A percentile compares a stretch with the other conserved stretches of the same genome.
Evolutionary conservation across 371 early-diverging fungal genomes (phyloP).

Genomic region (Mortierella sp.): DNA sequence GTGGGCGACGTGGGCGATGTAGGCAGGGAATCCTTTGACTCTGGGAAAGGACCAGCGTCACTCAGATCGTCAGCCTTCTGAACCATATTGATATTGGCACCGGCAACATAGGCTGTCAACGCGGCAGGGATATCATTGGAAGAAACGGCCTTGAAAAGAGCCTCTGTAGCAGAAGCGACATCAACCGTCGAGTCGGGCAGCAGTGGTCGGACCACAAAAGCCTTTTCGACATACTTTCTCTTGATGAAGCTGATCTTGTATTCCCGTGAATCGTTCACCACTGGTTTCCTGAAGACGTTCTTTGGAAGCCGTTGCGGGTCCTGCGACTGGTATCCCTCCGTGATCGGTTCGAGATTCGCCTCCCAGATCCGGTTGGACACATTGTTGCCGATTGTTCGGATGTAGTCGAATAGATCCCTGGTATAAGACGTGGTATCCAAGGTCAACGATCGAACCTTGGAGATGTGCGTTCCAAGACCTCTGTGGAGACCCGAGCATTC

Average conservation of each 20-base stretch:
- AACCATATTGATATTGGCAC: conserved; percentile 34
- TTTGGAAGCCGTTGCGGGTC: conserved; percentile 1
- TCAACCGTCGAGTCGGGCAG: background rate
- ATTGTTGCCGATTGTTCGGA: conserved; percentile 68
- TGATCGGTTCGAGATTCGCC: conserved; percentile 34
- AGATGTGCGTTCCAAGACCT: conserved; percentile 93
- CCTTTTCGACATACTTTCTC: conserved; percentile 60
- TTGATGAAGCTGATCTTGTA: conserved; percentile 57
- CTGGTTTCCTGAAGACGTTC: conserved; percentile 26
- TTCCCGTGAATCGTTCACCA: conserved; percentile 45
- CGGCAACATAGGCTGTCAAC: conserved; percentile 35
- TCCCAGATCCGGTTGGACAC: conserved; percentile 70
- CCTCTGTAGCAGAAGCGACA: conserved; percentile 13
- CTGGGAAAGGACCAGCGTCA: conserved; percentile 12
- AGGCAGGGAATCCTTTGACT: background rate
- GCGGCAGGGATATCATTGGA: conserved; percentile 36
- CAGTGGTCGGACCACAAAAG: conserved; percentile 54
- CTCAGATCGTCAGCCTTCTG: conserved; percentile 24
- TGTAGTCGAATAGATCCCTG: conserved; percentile 63
- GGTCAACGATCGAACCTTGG: conserved; percentile 86
- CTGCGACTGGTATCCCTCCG: background rate
- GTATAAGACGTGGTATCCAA: conserved; percentile 83
- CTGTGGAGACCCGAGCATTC: conserved; percentile 98
- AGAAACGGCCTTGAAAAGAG: conserved; percentile 30
- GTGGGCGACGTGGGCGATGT: background rate